These are phyloP conservation scores for Tuber magnatum DNA, from an alignment of 495 filamentous ascomycete species.

Conservation along the genomic window DNA sequence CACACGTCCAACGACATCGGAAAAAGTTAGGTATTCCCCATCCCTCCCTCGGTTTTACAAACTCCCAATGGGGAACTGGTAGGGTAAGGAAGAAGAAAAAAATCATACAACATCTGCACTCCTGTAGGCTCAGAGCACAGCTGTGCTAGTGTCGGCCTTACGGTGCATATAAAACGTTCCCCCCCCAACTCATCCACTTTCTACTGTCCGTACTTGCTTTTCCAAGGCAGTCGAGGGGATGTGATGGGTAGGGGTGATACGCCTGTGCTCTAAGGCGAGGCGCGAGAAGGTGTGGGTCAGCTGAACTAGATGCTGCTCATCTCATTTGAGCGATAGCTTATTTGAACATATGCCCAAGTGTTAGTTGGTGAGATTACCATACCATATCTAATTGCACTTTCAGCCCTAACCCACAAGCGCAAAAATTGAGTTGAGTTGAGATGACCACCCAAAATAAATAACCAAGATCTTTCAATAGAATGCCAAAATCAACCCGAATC, in stretches of 20 bases:
- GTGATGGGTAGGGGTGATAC: conserved; percentile 13
- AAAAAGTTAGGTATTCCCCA: too few species aligned
- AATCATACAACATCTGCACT: too few species aligned
- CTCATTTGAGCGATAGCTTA: background rate
- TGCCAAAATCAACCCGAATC: background rate
- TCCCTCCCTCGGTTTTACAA: too few species aligned
- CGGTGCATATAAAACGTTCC: too few species aligned
- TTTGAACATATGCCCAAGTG: background rate
- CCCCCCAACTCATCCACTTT: too few species aligned
- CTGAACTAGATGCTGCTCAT: background rate
- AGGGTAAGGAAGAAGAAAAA: too few species aligned
- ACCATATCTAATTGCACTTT: background rate
- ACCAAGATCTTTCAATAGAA: background rate
- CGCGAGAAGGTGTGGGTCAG: conserved; percentile 45
- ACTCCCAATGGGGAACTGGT: too few species aligned
- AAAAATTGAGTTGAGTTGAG: background rate
- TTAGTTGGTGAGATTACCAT: background rate
- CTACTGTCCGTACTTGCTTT: too few species aligned
- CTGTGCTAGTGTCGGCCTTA: too few species aligned
- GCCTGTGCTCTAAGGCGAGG: conserved; percentile 45
- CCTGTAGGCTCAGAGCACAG: too few species aligned
- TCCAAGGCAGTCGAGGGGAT: too few species aligned
- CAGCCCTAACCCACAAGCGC: background rate
- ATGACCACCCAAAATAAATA: background rate
- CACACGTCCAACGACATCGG: too few species aligned